Base-by-base conservation (phyloP, 805 yeast genomes). In the Candida ulmi region DNA sequence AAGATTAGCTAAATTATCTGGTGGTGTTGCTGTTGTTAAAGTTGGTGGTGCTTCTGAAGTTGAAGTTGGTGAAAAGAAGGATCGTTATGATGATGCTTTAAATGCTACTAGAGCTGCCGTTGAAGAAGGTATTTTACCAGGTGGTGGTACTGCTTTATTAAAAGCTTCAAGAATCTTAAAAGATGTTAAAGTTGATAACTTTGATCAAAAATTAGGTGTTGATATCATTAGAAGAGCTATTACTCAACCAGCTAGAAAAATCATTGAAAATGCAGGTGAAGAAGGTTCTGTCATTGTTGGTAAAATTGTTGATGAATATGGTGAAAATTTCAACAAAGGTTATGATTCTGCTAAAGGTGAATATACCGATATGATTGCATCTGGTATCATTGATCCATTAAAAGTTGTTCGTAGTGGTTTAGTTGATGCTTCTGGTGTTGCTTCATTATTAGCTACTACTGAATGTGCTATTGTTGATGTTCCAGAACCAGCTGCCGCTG, bases 81-180 rank as follows among this genome's bases (percentile, higher is more conserved):
- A 91, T 68, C 87, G 99, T 72, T 93, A 88, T 62, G 98, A 93
- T 57, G 99, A 91, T 72, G 99, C 99, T 31, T 77, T 91, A 64
- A 91, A 93, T 66, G 98, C 99, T 44, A 93, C 98, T 41, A 88
- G 98, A 72, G 98, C 99, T 47, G 99, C 99, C 50, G 98, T 91
- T 49, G 95, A 93, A 71, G 98, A 93, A 69, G 99, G 99, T 73
- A 93, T 93, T 62, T 76, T 91, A 54, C 99, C 99, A 64, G 99
- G 99, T 74, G 99, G 99, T 66, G 99, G 99, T 72, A 91, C 98
- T 52, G 98, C 99, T 46, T 76, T 91, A 64, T 77, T 90, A 60
- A 91, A 93, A 79, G 98, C 98, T 36, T 53, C 58, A n/a, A 48
- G 58, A 50, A 47, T 53, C 50, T 78, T 95, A 45, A 77, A 80